Percentiles rank a stretch among this genome's conserved stretches.
Evolutionary conservation across 1,139 yeast genomes (phyloP).

Genomic region (Hansenula sp.): DNA sequence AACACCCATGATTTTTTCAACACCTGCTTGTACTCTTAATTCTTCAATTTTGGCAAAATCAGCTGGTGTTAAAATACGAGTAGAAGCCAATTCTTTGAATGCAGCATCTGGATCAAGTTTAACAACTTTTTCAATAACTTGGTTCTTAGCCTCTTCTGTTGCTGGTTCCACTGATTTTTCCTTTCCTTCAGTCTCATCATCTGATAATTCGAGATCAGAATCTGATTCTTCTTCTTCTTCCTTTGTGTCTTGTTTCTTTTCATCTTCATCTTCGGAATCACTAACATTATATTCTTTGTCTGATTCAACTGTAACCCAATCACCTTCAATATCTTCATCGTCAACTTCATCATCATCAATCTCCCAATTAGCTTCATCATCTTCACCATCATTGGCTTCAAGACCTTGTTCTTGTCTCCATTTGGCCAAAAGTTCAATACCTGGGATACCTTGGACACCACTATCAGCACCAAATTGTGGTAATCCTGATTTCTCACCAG

Average conservation of each 20-base stretch:
- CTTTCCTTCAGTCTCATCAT: conserved; percentile 31
- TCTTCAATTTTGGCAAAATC: conserved; percentile 95
- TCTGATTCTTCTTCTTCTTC: conserved; percentile 32
- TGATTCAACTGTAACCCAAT: conserved; percentile 52
- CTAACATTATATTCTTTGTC: conserved; percentile 48
- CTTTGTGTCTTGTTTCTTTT: conserved; percentile 29
- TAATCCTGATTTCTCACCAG: conserved; percentile 41
- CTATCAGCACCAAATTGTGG: conserved; percentile 74
- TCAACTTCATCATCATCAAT: conserved; percentile 41
- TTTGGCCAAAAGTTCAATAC: conserved; percentile 81
- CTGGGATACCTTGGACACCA: conserved; percentile 70
- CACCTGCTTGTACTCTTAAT: conserved; percentile 76
- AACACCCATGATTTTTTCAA: conserved; percentile 57
- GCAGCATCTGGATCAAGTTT: conserved; percentile 35
- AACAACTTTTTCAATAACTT: conserved; percentile 16
- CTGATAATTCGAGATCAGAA: conserved; percentile 39
- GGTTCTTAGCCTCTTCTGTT: conserved; percentile 19
- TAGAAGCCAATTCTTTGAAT: conserved; percentile 60
- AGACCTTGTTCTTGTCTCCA: conserved; percentile 77
- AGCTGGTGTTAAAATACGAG: conserved; percentile 89
- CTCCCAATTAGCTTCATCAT: conserved; percentile 58
- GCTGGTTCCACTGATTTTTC: background rate
- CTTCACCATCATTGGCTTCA: conserved; percentile 55
- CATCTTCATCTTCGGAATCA: conserved; percentile 42
- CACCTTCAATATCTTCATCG: conserved; percentile 43